phyloP scores from a whole-genome alignment of 2,329 filamentous ascomycete genomes.

The Colletotrichum agaves region DNA sequence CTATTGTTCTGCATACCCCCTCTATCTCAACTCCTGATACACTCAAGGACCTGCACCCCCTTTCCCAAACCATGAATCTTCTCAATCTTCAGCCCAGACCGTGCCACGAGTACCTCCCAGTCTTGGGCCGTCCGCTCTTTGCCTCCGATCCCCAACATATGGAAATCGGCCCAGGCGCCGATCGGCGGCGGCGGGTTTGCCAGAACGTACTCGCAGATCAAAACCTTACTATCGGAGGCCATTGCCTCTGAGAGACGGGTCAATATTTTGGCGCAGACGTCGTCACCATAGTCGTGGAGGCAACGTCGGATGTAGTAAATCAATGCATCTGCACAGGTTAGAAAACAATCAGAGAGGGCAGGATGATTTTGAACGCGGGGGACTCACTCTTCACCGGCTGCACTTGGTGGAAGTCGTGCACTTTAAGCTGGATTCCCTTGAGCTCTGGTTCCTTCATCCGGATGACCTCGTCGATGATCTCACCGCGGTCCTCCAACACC shows the following conservation, averaged over 20 bases:
- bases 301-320: conserved; percentile 50
- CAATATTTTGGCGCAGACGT: conserved; percentile 46
- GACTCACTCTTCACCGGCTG: conserved; percentile 39
- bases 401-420: conserved; percentile 39
- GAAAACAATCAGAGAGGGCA: conserved; percentile 3
- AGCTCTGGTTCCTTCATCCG: conserved; percentile 13
- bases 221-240: conserved; percentile 46
- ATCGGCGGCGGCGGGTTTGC: conserved; percentile 41
- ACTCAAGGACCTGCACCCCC: conserved; percentile 32
- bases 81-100: conserved; percentile 44
- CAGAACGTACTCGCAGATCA: conserved; percentile 47
- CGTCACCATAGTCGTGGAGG: conserved; percentile 52
- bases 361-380: not conserved
- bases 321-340: conserved; percentile 44
- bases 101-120: conserved; percentile 40
- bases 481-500: conserved; percentile 40
- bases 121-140: conserved; percentile 45
- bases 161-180: conserved; percentile 43
- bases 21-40: conserved; percentile 1
- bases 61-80: conserved; percentile 37
- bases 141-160: conserved; percentile 46
- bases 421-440: not conserved
- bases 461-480: conserved; percentile 32
- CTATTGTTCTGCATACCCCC: not conserved
- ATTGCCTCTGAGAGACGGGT: conserved; percentile 44